Base-by-base conservation (phyloP, 2,329 filamentous ascomycete species). In the Penicillium occitanis region DNA sequence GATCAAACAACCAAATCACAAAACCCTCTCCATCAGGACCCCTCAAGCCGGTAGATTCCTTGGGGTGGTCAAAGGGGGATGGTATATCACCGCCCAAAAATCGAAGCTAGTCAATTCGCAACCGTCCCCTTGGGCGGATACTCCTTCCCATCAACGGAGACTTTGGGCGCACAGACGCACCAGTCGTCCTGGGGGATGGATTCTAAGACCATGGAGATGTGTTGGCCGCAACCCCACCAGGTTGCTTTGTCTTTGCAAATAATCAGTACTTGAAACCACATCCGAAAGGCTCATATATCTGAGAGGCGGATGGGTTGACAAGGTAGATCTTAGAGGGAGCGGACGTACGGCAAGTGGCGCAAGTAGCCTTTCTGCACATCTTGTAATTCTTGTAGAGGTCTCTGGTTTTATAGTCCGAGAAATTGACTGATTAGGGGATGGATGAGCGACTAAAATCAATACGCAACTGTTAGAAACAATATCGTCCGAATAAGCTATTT, bases 171-270 rank as follows among this genome's bases (percentile, higher is more conserved):
- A 37, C 69, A 70, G 25, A 50, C 42, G 55, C 69, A 69, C 60
- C 68, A 66, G 10, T 70, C 61, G n/a, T 61, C 19, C 17, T 67
- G 51, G 7, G 66, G 68, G 42, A 69, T 53, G 14, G 58, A n/a
- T 44, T 69, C 69, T 25, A 70, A 65, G 28, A 68, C 69, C 66
- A 59, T 64, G 22, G 68, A 64, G 48, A 69, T 65, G 44, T 70
- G 69, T 10, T 63, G 61, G 28, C 68, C 68, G 58, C 69, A 69
- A 33, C 69, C 69, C 61, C 63, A 68, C 69, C 68, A 70, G 64
- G 64, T 70, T 22, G 63, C 40, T 63, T 68, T 70, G 48, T 70
- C 68, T 70, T 33, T 33, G 30, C 30, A 33, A 33, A 1, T 33
- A 33, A 33, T 65, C 25, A 60, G 42, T 44, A 63, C 30, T 14